phyloP scores from a whole-genome alignment of 108 stramenopile species.

The Chaetoceros tenuissimus region DNA sequence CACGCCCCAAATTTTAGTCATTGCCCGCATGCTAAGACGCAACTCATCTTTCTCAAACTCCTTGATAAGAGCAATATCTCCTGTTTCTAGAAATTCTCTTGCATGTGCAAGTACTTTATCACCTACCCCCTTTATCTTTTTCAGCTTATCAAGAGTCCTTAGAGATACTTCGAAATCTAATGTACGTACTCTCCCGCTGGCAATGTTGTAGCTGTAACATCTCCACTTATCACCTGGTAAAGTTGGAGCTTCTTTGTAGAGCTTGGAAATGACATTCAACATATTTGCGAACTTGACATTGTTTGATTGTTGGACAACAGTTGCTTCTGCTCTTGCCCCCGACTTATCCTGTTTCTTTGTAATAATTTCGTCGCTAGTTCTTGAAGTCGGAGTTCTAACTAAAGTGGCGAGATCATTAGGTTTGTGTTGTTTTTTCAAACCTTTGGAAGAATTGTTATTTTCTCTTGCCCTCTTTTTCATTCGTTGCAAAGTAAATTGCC shows the following conservation, averaged over 20 bases:
- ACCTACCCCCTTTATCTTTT: constrained; percentile 29
- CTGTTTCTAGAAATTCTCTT: constrained; percentile 1
- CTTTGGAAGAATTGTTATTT: too few species aligned
- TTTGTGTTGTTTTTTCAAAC: too few species aligned
- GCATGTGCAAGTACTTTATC: not conserved
- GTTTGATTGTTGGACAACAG: too few species aligned
- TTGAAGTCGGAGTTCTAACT: too few species aligned
- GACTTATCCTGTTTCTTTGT: too few species aligned
- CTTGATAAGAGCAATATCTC: not conserved
- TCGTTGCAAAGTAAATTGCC: not conserved
- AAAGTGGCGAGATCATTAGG: too few species aligned
- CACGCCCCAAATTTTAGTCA: constrained; percentile 55
- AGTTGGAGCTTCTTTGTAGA: constrained; percentile 17
- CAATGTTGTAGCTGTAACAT: constrained; percentile 25
- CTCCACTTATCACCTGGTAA: constrained; percentile 22
- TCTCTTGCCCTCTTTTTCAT: too few species aligned
- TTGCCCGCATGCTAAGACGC: constrained; percentile 26
- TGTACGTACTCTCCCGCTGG: constrained; percentile 24
- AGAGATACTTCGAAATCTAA: constrained; percentile 38
- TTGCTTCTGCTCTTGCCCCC: too few species aligned
- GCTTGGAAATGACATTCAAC: constrained; percentile 16
- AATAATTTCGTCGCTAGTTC: too few species aligned
- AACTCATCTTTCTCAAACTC: constrained; percentile 12
- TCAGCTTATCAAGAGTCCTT: constrained; percentile 10
- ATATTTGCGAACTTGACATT: constrained; percentile 10